These are phyloP conservation scores for Pleurotus tuoliensis DNA, from an alignment of 768 basidiomycete species.

Conservation along the genomic window DNA sequence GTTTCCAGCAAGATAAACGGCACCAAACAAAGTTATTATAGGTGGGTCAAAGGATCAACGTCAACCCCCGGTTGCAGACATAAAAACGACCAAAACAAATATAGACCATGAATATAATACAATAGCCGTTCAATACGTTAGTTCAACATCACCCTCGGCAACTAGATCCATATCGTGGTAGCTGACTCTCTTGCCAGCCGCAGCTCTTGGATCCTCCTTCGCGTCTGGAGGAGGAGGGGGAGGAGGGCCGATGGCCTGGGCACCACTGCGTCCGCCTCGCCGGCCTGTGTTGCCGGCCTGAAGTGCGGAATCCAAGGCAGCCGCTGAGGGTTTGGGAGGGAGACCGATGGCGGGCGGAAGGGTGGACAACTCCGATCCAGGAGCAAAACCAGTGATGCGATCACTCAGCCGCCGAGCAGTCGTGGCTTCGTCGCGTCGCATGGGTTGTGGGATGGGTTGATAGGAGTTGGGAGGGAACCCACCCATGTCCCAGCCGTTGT, in stretches of 20 bases:
- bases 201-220: constrained; percentile 90
- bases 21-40: background rate
- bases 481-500: constrained; percentile 39
- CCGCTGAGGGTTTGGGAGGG: constrained; percentile 71
- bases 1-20: background rate
- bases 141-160: constrained; percentile 56
- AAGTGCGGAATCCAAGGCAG: constrained; percentile 48
- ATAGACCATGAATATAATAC: no score
- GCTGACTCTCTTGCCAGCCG: constrained; percentile 83
- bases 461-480: constrained; percentile 37
- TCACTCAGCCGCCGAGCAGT: constrained; percentile 69
- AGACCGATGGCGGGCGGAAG: constrained; percentile 68
- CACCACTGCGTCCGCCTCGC: constrained; percentile 32
- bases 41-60: no score
- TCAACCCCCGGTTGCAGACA: no score
- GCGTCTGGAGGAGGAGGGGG: constrained; percentile 85
- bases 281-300: constrained; percentile 42
- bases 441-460: constrained; percentile 34
- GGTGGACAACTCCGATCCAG: constrained; percentile 34
- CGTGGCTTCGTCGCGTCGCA: constrained; percentile 57
- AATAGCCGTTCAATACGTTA: constrained; percentile 26
- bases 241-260: constrained; percentile 46
- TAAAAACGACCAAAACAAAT: no score
- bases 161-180: constrained; percentile 96
- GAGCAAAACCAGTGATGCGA: constrained; percentile 75